Conservation (phyloP, 2,329 filamentous ascomycete species). For the Diaporthe destruens region DNA sequence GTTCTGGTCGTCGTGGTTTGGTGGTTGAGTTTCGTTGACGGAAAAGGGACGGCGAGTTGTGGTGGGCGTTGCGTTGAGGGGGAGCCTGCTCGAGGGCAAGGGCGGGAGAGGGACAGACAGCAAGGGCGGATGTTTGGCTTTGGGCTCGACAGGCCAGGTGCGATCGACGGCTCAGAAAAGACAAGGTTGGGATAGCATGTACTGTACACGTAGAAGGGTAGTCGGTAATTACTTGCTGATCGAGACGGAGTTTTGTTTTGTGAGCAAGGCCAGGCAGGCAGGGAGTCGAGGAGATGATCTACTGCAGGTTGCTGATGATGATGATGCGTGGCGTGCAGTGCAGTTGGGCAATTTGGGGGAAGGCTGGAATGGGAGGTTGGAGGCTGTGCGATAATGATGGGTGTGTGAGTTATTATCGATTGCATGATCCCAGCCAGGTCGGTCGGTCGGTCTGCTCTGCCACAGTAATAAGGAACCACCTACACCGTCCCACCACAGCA, state of each 20-base stretch:
- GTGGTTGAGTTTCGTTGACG: constrained; percentile 5
- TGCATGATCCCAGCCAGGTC: constrained; percentile 11
- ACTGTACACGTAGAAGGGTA: background rate
- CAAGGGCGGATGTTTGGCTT: constrained; percentile 15
- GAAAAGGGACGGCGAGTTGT: background rate
- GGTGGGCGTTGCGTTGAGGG: constrained; percentile 8
- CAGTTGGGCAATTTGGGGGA: constrained; percentile 5
- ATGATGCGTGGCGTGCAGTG: constrained; percentile 18
- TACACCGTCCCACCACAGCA: background rate
- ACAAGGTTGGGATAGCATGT: background rate
- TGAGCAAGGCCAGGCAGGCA: background rate
- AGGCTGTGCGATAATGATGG: constrained; percentile 26
- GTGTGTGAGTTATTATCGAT: constrained; percentile 21
- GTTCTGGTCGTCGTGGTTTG: background rate
- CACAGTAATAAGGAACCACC: no score
- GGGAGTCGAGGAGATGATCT: background rate
- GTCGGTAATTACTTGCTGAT: background rate
- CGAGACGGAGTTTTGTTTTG: background rate
- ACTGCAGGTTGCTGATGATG: background rate
- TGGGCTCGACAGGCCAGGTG: background rate
- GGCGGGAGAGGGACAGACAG: constrained; percentile 29
- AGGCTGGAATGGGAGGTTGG: constrained; percentile 22
- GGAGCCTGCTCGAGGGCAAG: constrained; percentile 2
- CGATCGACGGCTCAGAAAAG: background rate
- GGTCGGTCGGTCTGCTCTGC: background rate